Conservation (phyloP, 1,139 yeast species). For the Kurtzmaniella quercitrusa region DNA sequence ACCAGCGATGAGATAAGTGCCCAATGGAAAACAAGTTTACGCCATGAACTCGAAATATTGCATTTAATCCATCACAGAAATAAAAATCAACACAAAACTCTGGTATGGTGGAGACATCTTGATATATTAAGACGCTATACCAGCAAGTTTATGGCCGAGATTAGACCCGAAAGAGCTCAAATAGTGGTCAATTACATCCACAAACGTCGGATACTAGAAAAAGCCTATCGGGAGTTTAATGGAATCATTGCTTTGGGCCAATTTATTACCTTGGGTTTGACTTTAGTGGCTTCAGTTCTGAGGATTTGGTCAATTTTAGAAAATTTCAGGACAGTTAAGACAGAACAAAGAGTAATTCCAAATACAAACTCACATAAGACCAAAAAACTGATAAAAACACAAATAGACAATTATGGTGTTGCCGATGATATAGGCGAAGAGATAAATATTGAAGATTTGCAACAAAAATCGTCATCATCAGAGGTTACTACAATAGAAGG, state of each 20-base stretch:
- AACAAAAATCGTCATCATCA: neutral
- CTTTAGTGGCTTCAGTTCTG: constrained; percentile 57
- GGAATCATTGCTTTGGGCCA: constrained; percentile 74
- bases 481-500: too few relatives aligned
- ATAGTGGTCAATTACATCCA: constrained; percentile 27
- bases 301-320: constrained; percentile 36
- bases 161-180: constrained; percentile 18
- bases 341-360: constrained; percentile 11
- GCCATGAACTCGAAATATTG: constrained; percentile 52
- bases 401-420: neutral
- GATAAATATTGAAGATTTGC: constrained; percentile 11
- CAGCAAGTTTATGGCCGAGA: constrained; percentile 32
- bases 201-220: constrained; percentile 32
- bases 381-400: too few relatives aligned
- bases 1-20: neutral
- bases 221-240: constrained; percentile 60
- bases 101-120: constrained; percentile 73
- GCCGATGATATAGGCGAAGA: constrained; percentile 27
- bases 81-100: constrained; percentile 70
- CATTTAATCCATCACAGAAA: constrained; percentile 67
- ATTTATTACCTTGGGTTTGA: constrained; percentile 69
- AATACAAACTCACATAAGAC: too few relatives aligned
- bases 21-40: neutral
- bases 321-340: constrained; percentile 10
- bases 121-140: constrained; percentile 59